Evolutionary conservation across 2,329 filamentous ascomycete species (phyloP), one percentile per base, ranked within the genome.

Genomic region (Fusarium sp.): DNA sequence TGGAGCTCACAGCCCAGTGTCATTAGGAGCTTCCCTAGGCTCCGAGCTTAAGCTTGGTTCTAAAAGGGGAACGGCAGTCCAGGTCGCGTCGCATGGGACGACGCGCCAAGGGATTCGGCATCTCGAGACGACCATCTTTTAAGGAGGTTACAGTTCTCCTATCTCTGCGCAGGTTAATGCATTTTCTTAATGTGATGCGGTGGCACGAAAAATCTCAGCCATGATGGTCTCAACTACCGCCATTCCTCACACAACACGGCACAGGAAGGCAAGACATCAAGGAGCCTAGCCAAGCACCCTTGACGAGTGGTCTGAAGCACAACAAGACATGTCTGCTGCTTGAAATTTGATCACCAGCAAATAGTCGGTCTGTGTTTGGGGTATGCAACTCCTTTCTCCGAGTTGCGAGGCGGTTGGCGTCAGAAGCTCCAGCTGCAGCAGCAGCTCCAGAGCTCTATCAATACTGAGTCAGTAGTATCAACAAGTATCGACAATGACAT

Each of bases 61-160:
- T 61, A 73, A 73, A 72, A 72, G 62, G 70, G 70, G 70, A 72
- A 73, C 66, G 67, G 46, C 73, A 73, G 62, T 56, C 40, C 59
- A 57, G 56, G 59, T 59, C 35, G 55, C 55, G 55, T 58, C 55
- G 22, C 35, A 59, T 40, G 38, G 17, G 46, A 53, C 22, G 33
- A 36, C 33, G 55, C 55, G 33, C 33, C 22, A 58, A 38, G 22
- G 35, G 22, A 27, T 24, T 27, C 35, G 56, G 33, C 35, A 42
- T 59, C 33, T 59, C 27, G 56, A 59, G 36, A 42, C 36, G 36
- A 24, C 17, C 12, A 59, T 59, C 56, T 42, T 42, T 42, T 24
- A 53, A 31, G 56, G 56, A 59, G 56, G 56, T 59, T 40, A 14
- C 20, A 20, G 20, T 24, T 59, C 33, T 36, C 55, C 55, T 38